These are phyloP conservation scores for Backusella macrospora DNA, from an alignment of 192 early-diverging fungal genomes.

Conservation along the genomic window DNA sequence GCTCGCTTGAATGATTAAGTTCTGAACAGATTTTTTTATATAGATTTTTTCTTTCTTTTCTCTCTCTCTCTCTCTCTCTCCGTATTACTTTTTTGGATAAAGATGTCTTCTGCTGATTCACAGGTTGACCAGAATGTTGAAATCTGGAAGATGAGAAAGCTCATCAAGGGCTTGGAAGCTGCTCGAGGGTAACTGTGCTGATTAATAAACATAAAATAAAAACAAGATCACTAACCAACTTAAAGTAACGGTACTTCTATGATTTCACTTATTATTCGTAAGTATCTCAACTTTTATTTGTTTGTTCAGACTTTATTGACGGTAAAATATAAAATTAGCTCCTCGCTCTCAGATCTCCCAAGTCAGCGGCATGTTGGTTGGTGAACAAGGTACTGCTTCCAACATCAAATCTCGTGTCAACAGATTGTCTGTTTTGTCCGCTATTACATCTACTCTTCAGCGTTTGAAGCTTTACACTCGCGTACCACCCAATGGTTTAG, in stretches of 20 bases:
- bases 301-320: background rate
- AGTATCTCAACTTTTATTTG: conserved; percentile 17
- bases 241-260: conserved; percentile 95
- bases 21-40: background rate
- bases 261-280: conserved; percentile 97
- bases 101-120: conserved; percentile 17
- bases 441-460: conserved; percentile 97
- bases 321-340: conserved; percentile 33
- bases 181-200: conserved; percentile 77
- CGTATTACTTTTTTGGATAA: background rate
- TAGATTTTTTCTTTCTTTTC: background rate
- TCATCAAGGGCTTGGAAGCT: conserved; percentile 93
- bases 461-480: conserved; percentile 89
- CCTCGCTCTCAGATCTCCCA: conserved; percentile 92
- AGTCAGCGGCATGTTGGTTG: conserved; percentile 91
- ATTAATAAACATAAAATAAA: background rate
- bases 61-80: background rate
- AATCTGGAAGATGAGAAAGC: conserved; percentile 98
- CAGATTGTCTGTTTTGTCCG: conserved; percentile 92
- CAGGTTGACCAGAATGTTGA: conserved; percentile 75
- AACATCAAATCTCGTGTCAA: conserved; percentile 99
- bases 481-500: conserved; percentile 94
- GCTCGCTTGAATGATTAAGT: background rate
- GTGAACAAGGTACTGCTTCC: conserved; percentile 98
- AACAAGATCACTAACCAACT: background rate